A percentile compares a stretch with the other conserved stretches of the same genome.
phyloP scores from a whole-genome alignment of 768 basidiomycete species.

The Vararia minispora region DNA sequence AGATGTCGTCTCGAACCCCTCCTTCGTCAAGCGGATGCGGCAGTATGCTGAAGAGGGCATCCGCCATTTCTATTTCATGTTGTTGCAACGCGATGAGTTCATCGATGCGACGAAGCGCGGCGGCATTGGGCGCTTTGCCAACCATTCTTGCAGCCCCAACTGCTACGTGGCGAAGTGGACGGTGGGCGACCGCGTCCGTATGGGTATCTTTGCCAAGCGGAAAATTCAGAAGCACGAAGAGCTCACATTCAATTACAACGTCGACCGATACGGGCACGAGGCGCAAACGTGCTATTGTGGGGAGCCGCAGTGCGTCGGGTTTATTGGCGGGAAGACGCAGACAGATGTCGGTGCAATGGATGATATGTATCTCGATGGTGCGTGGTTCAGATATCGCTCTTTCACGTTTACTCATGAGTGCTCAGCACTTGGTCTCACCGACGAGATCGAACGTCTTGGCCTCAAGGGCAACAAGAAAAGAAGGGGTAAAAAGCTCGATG shows the following conservation, averaged over 20 bases:
- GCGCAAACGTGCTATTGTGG: conserved; percentile 94
- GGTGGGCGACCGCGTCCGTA: conserved; percentile 76
- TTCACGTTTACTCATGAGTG: conserved; percentile 4
- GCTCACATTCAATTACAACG: conserved; percentile 98
- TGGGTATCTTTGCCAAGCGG: conserved; percentile 96
- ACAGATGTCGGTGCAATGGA: conserved; percentile 94
- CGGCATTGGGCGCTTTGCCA: conserved; percentile 93
- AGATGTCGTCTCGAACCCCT: conserved; percentile 80
- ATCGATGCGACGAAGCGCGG: conserved; percentile 98
- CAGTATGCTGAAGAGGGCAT: conserved; percentile 91
- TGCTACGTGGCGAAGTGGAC: conserved; percentile 99
- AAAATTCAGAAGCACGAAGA: conserved; percentile 72
- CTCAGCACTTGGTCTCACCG: conserved; percentile 84
- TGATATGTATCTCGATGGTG: conserved; percentile 88
- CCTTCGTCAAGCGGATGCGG: conserved; percentile 90
- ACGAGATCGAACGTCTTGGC: conserved; percentile 73
- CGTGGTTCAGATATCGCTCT: conserved; percentile 11
- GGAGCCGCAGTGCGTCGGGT: conserved; percentile 90
- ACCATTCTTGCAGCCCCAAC: conserved; percentile 96
- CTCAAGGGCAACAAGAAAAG: conserved; percentile 85
- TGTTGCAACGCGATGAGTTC: conserved; percentile 98
- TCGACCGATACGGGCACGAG: conserved; percentile 98
- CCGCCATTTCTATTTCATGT: conserved; percentile 98
- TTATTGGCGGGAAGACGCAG: conserved; percentile 96
- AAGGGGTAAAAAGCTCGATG: conserved; percentile 87